Evolutionary conservation across 2,329 filamentous ascomycete genomes (phyloP), one percentile per base, ranked within the genome.

Genomic region (Stachybotrys elegans): DNA sequence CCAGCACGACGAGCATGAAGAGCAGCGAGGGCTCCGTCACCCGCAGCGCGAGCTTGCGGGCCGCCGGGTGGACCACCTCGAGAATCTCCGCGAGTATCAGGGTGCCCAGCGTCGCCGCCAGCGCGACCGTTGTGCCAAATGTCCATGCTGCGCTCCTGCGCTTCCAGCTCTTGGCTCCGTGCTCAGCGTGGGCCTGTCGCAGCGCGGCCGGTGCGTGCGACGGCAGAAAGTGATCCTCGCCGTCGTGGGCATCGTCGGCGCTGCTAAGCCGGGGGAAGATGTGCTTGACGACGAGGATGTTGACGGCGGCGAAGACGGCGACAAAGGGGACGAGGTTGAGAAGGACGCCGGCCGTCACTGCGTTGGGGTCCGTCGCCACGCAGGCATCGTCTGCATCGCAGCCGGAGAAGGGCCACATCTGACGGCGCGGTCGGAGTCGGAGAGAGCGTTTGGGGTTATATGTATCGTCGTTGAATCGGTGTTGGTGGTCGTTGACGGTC

Each of bases 51-150:
- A 85, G 59, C 19, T 76, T 78, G 47, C 88, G 75, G 12, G 86
- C 87, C 23, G 72, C 70, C 6, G 81, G 75, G 50, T 84, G 77
- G n/a, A 88, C 75, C 5, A 85, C 74, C 56, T 88, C 87, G 21
- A 86, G 82, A 35, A 95, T 88, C 65, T 95, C 89, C 55, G 87
- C 89, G 8, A 95, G 75, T 37, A 95, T 86, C 52, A 95, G 68
- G 64, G 91, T 84, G 3, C 83, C 88, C 37, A 95, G 71, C 2
- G 92, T 86, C 29, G 84, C 78, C 6, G 88, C 85, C 8, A 94
- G 73, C 1, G 81, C 88, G 27, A 93, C 79, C 9, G 87, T 94
- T 1, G 81, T 76, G 6, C 86, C 83, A 62, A 94, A 94, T 2
- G 86, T 81, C 45, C 76, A 66, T 13, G 81, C 83, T 2, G 81